These are phyloP conservation scores for Chrysopogon serrulatus DNA, from an alignment of 176 grass and related monocot species.

Conservation along the genomic window DNA sequence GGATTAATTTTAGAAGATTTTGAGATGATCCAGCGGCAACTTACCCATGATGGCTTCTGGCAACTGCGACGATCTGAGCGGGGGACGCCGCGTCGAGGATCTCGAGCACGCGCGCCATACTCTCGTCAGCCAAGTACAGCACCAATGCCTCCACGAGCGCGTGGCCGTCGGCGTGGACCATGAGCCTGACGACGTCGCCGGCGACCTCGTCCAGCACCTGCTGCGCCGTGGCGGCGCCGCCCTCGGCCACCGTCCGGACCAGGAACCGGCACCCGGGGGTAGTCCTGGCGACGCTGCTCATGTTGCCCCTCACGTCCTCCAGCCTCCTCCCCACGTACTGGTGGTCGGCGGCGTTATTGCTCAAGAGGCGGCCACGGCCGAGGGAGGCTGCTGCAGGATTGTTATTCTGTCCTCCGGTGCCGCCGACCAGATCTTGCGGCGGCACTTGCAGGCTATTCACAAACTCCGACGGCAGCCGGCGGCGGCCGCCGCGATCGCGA, in stretches of 20 bases:
- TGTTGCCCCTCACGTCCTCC: background rate
- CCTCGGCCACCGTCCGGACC: background rate
- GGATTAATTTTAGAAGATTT: no score
- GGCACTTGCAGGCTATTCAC: background rate
- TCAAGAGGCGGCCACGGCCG: background rate
- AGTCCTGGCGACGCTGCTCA: background rate
- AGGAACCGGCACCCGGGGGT: background rate
- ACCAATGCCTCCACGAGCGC: background rate
- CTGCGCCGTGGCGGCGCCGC: background rate
- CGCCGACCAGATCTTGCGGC: background rate
- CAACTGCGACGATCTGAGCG: background rate
- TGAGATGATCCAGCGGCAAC: background rate
- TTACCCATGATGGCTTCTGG: constrained; percentile 6
- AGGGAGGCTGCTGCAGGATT: no score
- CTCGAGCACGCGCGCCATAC: background rate
- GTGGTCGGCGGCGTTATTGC: background rate
- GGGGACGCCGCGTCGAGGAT: background rate
- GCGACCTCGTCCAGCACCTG: constrained; percentile 1
- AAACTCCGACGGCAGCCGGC: background rate
- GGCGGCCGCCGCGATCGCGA: background rate
- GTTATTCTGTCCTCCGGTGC: no score
- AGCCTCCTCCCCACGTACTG: background rate
- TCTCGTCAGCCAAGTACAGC: background rate
- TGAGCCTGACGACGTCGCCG: background rate
- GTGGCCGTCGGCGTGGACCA: background rate